Base-by-base conservation (phyloP, 192 early-diverging fungal species). In the Globomyces pollinis-pini region DNA sequence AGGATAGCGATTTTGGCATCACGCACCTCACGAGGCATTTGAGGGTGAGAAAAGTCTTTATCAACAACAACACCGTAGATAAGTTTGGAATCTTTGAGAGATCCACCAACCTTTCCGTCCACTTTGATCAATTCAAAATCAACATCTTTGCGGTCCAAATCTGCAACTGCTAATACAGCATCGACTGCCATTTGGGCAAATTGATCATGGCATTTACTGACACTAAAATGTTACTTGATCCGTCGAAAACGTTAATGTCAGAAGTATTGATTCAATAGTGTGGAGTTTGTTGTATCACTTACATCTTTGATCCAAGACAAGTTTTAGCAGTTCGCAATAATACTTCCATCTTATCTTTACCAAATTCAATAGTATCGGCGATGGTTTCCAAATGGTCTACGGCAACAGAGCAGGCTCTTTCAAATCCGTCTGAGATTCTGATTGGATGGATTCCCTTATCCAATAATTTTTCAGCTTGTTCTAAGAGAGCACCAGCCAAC, bases 71-170 rank as follows among this genome's bases (percentile, higher is more conserved):
- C 94, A 64, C 97, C 97, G 64, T 88, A 84, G 8, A 99, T 95
- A 33, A 99, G 76, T 59, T 86, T 71, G 49, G 95, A 92, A 65
- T 99, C 95, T 29, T 80, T 81, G 59, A 99, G 72, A 45, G 94
- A 96, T 21, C 95, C 97, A 60, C 97, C 97, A 43, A 97, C 86
- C 69, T 96, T 96, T 63, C 97, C 95, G 66, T 99, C 97, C 39
- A 99, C 81, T 79, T 99, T 99, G 81, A 99, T 99, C 69, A 99
- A 79, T 76, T 99, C 97, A 81, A 99, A 99, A 76, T 99, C 95
- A 47, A 99, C 97, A 66, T 99, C 97, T 74, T 94, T 94, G 62
- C 93, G 88, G 64, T 99, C 95, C 63, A 99, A 76, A 68, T 99
- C 93, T 12, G 97, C 97, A 20, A 99, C 97, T 21, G 95, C 84